phyloP scores from a whole-genome alignment of 1,139 yeast genomes.

The Suhomyces wounanorum region DNA sequence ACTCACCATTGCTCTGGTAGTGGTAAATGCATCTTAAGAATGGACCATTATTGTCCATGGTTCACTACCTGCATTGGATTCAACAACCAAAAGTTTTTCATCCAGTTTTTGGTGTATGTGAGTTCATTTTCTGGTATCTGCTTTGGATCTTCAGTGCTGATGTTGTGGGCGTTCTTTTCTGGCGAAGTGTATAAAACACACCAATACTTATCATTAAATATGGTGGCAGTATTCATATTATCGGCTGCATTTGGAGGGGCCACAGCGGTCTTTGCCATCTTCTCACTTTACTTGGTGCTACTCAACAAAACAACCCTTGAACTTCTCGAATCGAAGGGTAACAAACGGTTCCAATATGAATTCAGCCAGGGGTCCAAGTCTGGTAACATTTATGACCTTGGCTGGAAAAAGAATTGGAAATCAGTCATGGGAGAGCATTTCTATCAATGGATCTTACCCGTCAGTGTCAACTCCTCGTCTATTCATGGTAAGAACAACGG shows the following conservation, averaged over 20 bases:
- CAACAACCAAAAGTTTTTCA: conserved; percentile 73
- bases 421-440: conserved; percentile 70
- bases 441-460: conserved; percentile 74
- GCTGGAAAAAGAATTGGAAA: conserved; percentile 59
- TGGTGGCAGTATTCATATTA: conserved; percentile 61
- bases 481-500: conserved; percentile 46
- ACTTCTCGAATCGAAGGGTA: conserved; percentile 60
- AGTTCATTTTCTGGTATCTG: conserved; percentile 48
- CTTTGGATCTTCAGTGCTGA: conserved; percentile 38
- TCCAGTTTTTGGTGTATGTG: conserved; percentile 70
- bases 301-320: conserved; percentile 82
- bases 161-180: conserved; percentile 54
- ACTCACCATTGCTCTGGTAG: conserved; percentile 86
- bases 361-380: conserved; percentile 34
- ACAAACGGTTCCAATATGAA: conserved; percentile 33
- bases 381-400: conserved; percentile 78
- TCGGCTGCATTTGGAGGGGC: conserved; percentile 67
- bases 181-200: conserved; percentile 37
- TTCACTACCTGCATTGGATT: conserved; percentile 87
- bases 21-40: conserved; percentile 66
- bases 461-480: conserved; percentile 30
- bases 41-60: conserved; percentile 99
- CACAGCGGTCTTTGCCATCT: conserved; percentile 56
- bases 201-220: conserved; percentile 55
- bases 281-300: conserved; percentile 60